A percentile compares a stretch with the other conserved stretches of the same genome.
Evolutionary conservation across 495 filamentous ascomycete species (phyloP).

Genomic region (Schizothecium vesticola): DNA sequence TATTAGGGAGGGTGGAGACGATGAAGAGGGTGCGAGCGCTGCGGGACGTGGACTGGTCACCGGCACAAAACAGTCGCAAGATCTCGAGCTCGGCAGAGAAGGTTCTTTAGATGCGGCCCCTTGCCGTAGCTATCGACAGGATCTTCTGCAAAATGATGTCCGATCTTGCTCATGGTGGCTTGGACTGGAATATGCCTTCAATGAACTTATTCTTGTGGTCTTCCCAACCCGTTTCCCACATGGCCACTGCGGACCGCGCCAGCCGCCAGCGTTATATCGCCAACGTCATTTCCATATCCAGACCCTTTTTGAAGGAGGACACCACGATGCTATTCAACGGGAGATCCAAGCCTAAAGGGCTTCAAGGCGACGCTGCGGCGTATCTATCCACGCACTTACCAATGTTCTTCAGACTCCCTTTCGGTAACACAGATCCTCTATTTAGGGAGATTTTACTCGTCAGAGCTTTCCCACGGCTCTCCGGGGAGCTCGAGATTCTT

Average conservation of each 20-base stretch:
- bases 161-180: no score
- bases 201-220: no score
- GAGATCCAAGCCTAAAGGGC: background rate
- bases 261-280: background rate
- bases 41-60: background rate
- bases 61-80: background rate
- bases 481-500: background rate
- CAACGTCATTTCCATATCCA: background rate
- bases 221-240: background rate
- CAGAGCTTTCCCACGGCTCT: background rate
- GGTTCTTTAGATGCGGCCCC: background rate
- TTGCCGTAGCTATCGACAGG: background rate
- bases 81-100: background rate
- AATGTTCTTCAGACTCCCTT: background rate
- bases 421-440: no score
- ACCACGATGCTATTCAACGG: background rate
- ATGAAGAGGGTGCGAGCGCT: constrained; percentile 42
- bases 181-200: no score
- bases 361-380: background rate
- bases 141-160: background rate
- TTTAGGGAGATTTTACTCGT: background rate
- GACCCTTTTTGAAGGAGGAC: background rate
- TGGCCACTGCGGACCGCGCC: background rate
- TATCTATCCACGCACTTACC: background rate
- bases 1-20: constrained; percentile 59